These are phyloP conservation scores for Edaphochlamys debaryana DNA, from an alignment of 139 green algal genomes.

Conservation along the genomic window DNA sequence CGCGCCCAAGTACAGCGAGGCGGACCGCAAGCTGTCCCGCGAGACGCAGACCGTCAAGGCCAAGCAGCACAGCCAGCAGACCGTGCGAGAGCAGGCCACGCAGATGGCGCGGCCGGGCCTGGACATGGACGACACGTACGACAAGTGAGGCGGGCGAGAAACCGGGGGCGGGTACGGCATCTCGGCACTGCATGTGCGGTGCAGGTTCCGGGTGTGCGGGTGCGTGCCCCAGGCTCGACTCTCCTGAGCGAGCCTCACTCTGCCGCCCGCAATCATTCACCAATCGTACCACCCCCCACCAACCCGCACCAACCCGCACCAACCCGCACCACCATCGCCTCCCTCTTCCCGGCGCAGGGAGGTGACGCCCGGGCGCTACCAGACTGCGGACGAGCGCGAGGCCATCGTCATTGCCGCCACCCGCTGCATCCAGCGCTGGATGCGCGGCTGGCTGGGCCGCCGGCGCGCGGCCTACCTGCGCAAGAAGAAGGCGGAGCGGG, in stretches of 20 bases:
- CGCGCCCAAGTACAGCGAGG: slow-evolving; percentile 51
- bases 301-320: no score
- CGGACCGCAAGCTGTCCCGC: slow-evolving; percentile 65
- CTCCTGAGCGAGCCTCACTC: no score
- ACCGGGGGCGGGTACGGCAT: no score
- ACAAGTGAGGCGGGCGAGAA: slow-evolving; percentile 64
- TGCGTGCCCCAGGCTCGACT: no score
- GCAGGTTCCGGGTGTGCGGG: no score
- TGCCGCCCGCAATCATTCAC: no score
- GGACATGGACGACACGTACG: slow-evolving; percentile 66
- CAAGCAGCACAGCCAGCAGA: slow-evolving; percentile 58
- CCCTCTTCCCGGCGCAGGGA: no score
- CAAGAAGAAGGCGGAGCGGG: slow-evolving; percentile 60
- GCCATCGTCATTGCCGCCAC: slow-evolving; percentile 48
- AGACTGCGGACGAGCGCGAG: slow-evolving; percentile 66
- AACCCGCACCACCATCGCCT: no score
- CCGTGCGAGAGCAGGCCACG: slow-evolving; percentile 68
- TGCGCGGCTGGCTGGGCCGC: slow-evolving; percentile 68
- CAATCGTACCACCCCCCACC: no score
- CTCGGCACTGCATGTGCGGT: no score
- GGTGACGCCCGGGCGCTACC: slow-evolving; percentile 62
- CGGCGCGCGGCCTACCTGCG: slow-evolving; percentile 57
- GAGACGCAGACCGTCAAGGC: slow-evolving; percentile 74
- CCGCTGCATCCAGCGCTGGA: slow-evolving; percentile 74
- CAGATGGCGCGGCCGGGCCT: slow-evolving; percentile 82